phyloP scores from a whole-genome alignment of 139 green algal genomes.

The Chlamydomonas sp. region DNA sequence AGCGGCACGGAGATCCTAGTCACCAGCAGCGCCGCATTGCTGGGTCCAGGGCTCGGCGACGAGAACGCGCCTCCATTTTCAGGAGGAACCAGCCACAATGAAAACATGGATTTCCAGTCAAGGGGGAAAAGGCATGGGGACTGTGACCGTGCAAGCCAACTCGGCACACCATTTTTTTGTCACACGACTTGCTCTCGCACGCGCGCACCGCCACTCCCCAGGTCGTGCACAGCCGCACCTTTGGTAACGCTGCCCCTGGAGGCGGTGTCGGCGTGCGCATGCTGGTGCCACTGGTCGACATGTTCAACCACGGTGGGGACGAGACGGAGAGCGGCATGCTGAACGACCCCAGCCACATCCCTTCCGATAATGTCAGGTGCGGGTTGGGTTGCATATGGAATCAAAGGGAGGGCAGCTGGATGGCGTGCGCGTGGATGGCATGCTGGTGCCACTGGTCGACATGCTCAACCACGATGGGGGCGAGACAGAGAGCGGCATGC shows the following conservation, averaged over 20 bases:
- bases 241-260: slow-evolving; percentile 48
- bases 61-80: no score
- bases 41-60: no score
- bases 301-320: slow-evolving; percentile 78
- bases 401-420: background rate
- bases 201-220: no score
- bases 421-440: slow-evolving; percentile 52
- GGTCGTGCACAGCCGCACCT: slow-evolving; percentile 69
- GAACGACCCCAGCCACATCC: slow-evolving; percentile 2
- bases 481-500: slow-evolving; percentile 10
- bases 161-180: background rate
- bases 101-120: no score
- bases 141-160: background rate
- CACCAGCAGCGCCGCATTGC: no score
- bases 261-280: slow-evolving; percentile 54
- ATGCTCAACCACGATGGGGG: slow-evolving; percentile 80
- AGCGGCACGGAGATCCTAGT: no score
- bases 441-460: slow-evolving; percentile 51
- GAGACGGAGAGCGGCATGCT: slow-evolving; percentile 9
- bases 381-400: background rate
- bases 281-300: slow-evolving; percentile 55
- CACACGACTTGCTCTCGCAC: no score
- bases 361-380: slow-evolving; percentile 29
- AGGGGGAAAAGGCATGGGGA: background rate
- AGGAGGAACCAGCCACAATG: no score